Base-by-base conservation (phyloP, 169 alveolate species). In the Eimeria acervulina region DNA sequence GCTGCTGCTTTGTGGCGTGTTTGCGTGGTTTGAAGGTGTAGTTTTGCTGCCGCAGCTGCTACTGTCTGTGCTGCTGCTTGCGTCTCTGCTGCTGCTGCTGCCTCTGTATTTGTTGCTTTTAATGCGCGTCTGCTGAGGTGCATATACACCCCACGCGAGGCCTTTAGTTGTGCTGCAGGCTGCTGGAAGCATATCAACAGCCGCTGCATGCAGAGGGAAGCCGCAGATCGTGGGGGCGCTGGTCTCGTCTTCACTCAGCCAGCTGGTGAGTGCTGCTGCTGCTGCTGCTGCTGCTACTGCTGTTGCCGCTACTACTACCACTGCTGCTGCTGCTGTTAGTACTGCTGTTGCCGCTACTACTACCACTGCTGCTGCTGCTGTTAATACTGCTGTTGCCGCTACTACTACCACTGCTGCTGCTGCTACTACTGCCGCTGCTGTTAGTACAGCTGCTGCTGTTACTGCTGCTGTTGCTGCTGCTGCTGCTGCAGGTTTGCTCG, bases 321-420 rank as follows among this genome's bases (percentile, higher is more conserved):
- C 85, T 23, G 52, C 47, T 74, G 85, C 85, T 74, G 0, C 85
- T 12, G 19, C 66, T 42, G 33, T 63, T 42, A 10, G 51, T 51
- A 47, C 90, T 42, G 90, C 70, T 81, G 72, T 72, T 81, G 90
- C 72, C 47, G 38, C 90, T 36, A 47, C 70, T 42, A 72, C 44
- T 44, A 72, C 70, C 23, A 51, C 44, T 44, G 90, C 72, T 81
- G 90, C 72, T 47, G 47, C 70, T 23, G 90, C 26, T 44, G 51
- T 19, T 70, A n/a, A 36, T 5, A 19, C 10, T 15, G 52, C 23
- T 13, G 21, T 19, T 47, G 36, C 38, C 47, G 52, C 47, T 8
- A 2, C 44, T 38, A 21, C 81, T 70, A n/a, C 81, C 8, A 38
- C 7, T 15, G 52, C 23, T 33, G 44, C 33, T 47, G 36, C 42